Base-by-base conservation (phyloP, 2,329 filamentous ascomycete genomes). In the Zasmidium cellare region DNA sequence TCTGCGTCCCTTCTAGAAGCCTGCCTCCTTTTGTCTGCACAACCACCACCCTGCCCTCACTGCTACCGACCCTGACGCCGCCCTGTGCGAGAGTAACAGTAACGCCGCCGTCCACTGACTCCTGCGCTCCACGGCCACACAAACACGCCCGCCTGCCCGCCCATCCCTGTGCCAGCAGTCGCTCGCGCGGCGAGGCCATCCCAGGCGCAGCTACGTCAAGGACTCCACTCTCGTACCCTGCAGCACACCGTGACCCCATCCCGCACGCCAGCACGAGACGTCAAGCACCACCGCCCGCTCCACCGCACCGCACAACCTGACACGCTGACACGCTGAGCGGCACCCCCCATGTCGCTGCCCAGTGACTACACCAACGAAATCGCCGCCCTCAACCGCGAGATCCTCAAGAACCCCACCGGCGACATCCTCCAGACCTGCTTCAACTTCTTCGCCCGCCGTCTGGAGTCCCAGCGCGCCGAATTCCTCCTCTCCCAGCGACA, bases 391-490 rank as follows among this genome's bases (percentile, higher is more conserved):
- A 84, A 84, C 71, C 80, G 80, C 75, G 80, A 87, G 74, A 75
- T 88, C 66, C 76, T 80, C 65, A 81, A 82, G 69, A 74, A 80
- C 66, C 79, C 84, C 62, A 85, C 86, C 52, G 68, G 78, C 72
- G 86, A 90, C 77, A 80, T 87, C 71, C 80, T 88, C 66, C 86
- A 90, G 74, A 87, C 87, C 79, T 88, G 85, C 77, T 82, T 84
- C 75, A 86, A 88, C 75, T 85, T 84, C 78, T 89, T 88, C 76
- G 77, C 80, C 66, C 80, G 79, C 71, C 85, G 84, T 69, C 84
- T 90, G 69, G 84, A 86, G 73, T 80, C 81, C 70, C 84, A 89
- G 79, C 84, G 84, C 70, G 77, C 80, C 68, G 78, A 83, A 71
- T 80, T 83, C 72, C 74, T 82, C 68, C 76, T 80, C 65, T 75